A percentile compares a stretch with the other conserved stretches of the same genome.
phyloP scores from a whole-genome alignment of 371 early-diverging fungal species.

The Rhizomucor pusillus region DNA sequence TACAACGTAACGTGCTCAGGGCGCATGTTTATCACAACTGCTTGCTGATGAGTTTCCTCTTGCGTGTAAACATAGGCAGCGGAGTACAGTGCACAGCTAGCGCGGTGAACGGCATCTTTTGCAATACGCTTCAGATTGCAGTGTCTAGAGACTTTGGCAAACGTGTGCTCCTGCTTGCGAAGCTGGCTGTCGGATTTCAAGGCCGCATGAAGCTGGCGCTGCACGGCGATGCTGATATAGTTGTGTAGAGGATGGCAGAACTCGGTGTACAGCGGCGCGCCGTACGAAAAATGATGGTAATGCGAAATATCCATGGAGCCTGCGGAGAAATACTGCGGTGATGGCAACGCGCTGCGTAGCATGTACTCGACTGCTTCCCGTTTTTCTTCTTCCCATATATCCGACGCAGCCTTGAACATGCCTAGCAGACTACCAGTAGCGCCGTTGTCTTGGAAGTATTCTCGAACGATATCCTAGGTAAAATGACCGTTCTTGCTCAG shows the following conservation, averaged over 20 bases:
- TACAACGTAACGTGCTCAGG: neutral
- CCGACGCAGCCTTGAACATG: conserved; percentile 34
- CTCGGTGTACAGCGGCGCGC: conserved; percentile 70
- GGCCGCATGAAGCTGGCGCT: conserved; percentile 57
- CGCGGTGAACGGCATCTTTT: conserved; percentile 19
- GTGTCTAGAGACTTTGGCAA: conserved; percentile 31
- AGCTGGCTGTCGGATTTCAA: conserved; percentile 3
- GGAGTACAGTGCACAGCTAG: conserved; percentile 21
- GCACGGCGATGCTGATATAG: conserved; percentile 91
- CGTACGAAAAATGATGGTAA: conserved; percentile 64
- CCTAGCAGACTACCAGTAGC: too few relatives aligned
- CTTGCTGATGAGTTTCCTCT: conserved; percentile 4
- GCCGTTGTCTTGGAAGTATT: too few relatives aligned
- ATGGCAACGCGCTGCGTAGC: neutral
- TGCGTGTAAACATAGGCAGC: conserved; percentile 28
- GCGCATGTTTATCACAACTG: conserved; percentile 12
- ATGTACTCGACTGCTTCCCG: neutral
- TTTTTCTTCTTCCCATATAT: neutral
- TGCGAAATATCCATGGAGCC: conserved; percentile 60
- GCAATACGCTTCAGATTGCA: conserved; percentile 23
- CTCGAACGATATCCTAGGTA: too few relatives aligned
- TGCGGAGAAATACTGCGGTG: conserved; percentile 68
- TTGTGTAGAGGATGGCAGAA: conserved; percentile 92
- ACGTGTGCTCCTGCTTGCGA: conserved; percentile 9
- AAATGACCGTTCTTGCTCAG: too few relatives aligned